Evolutionary conservation across 2,329 filamentous ascomycete genomes (phyloP).

Genomic region (Aspergillus persii): DNA sequence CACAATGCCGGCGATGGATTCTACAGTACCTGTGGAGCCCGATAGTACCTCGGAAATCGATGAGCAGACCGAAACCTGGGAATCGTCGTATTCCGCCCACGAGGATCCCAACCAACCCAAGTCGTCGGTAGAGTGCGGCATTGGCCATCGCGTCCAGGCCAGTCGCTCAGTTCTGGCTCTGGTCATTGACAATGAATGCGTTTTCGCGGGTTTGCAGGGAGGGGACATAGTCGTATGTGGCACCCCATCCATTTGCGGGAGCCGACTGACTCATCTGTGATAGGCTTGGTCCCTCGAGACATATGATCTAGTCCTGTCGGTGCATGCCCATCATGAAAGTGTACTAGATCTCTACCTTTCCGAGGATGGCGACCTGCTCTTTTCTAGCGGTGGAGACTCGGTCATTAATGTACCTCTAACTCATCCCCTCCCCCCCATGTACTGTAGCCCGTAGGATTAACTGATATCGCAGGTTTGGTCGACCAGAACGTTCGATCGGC

Average conservation of each 20-base stretch:
- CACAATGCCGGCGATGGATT: conserved; percentile 28
- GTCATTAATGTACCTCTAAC: conserved; percentile 73
- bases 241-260: not conserved
- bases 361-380: conserved; percentile 70
- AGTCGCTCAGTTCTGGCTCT: conserved; percentile 63
- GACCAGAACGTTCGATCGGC: conserved; percentile 68
- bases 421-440: not conserved
- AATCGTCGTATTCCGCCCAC: conserved; percentile 18
- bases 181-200: conserved; percentile 72
- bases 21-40: conserved; percentile 30
- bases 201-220: conserved; percentile 90
- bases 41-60: conserved; percentile 36
- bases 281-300: conserved; percentile 82
- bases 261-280: conserved; percentile 14
- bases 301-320: conserved; percentile 73
- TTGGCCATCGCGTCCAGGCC: conserved; percentile 43
- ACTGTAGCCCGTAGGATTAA: not conserved
- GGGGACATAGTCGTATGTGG: conserved; percentile 75
- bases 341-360: conserved; percentile 83
- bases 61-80: conserved; percentile 34
- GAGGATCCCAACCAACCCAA: conserved; percentile 18
- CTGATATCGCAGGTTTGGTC: conserved; percentile 65
- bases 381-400: conserved; percentile 90
- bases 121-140: conserved; percentile 34
- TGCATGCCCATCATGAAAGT: conserved; percentile 88